Conservation (phyloP, 768 basidiomycete genomes). For the Gautieria morchelliformis region DNA sequence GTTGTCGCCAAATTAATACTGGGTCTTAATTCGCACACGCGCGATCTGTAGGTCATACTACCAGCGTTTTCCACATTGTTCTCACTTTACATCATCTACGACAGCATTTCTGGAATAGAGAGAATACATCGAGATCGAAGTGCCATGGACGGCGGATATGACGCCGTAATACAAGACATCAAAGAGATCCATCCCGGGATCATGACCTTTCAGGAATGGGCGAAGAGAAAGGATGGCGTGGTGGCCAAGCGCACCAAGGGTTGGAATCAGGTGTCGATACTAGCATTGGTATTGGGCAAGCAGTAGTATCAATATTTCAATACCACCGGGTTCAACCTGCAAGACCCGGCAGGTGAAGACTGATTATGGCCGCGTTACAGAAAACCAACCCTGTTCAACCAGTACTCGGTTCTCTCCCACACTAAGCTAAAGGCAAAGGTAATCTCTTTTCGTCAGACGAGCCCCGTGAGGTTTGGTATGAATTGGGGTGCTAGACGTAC, state of each 20-base stretch:
- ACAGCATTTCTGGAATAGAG: conserved; percentile 22
- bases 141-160: conserved; percentile 11
- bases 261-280: neutral
- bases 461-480: too few species aligned
- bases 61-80: neutral
- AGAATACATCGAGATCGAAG: conserved; percentile 17
- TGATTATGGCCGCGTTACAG: too few species aligned
- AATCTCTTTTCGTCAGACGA: too few species aligned
- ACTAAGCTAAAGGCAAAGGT: too few species aligned
- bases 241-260: neutral
- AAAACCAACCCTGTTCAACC: too few species aligned
- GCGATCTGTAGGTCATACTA: conserved; percentile 19
- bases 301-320: neutral
- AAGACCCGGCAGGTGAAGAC: too few species aligned
- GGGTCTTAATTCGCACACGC: conserved; percentile 21
- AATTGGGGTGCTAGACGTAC: too few species aligned
- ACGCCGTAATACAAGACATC: conserved; percentile 15
- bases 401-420: too few species aligned
- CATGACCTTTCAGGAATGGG: conserved; percentile 23
- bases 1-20: conserved; percentile 21
- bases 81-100: neutral
- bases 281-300: neutral
- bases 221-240: neutral
- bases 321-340: too few species aligned
- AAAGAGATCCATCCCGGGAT: conserved; percentile 20